phyloP scores from a whole-genome alignment of 2,329 filamentous ascomycete genomes.

The Corniculantispora saksenae region DNA sequence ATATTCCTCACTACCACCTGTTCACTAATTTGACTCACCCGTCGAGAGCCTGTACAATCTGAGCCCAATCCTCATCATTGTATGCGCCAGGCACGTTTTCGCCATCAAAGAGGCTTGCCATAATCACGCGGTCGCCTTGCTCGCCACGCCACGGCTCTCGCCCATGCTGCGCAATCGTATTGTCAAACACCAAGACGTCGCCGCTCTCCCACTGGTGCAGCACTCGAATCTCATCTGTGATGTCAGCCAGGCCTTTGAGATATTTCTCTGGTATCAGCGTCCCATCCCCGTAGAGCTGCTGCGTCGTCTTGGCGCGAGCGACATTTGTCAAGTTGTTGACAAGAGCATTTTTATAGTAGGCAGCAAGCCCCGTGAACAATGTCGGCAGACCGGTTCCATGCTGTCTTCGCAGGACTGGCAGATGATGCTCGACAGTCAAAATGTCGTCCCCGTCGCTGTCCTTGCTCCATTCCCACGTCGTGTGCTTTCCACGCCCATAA shows the following conservation, averaged over 20 bases:
- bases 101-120: conserved; percentile 51
- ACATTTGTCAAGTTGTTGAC: background rate
- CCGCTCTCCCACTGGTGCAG: conserved; percentile 48
- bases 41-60: conserved; percentile 43
- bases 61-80: conserved; percentile 44
- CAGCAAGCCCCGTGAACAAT: conserved; percentile 47
- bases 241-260: conserved; percentile 40
- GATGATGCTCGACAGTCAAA: conserved; percentile 43
- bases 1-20: no score
- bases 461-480: conserved; percentile 46
- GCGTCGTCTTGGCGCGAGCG: conserved; percentile 21
- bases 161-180: conserved; percentile 50
- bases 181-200: conserved; percentile 51
- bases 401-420: conserved; percentile 50
- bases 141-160: conserved; percentile 49
- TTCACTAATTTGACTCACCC: no score
- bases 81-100: conserved; percentile 45
- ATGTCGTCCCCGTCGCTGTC: conserved; percentile 34
- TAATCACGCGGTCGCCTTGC: conserved; percentile 45
- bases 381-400: conserved; percentile 45
- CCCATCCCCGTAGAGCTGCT: conserved; percentile 47
- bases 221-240: conserved; percentile 51
- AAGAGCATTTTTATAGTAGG: conserved; percentile 41
- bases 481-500: conserved; percentile 46
- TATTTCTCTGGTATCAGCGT: conserved; percentile 48